phyloP scores from a whole-genome alignment of 129 eudicot genomes.

The Mikania micrantha region DNA sequence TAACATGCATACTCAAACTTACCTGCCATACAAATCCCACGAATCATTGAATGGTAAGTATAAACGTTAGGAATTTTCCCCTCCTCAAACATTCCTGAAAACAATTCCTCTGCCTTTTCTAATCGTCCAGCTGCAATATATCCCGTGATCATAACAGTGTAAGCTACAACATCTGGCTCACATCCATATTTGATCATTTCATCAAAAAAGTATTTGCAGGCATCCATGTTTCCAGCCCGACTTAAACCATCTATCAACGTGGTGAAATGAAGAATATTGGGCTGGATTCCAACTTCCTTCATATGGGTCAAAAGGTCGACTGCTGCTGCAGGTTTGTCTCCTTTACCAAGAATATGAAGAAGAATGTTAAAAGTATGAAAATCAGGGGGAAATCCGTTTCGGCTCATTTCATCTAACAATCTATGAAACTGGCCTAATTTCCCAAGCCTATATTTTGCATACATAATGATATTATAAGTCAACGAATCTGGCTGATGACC shows the following conservation, averaged over 20 bases:
- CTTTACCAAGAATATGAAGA: constrained; percentile 76
- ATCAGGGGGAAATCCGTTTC: constrained; percentile 70
- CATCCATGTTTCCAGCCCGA: constrained; percentile 69
- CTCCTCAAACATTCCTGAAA: constrained; percentile 50
- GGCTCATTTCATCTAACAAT: constrained; percentile 77
- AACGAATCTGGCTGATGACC: constrained; percentile 60
- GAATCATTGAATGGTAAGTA: constrained; percentile 87
- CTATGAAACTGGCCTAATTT: constrained; percentile 61
- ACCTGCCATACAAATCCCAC: constrained; percentile 74
- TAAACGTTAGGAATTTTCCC: constrained; percentile 88
- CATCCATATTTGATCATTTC: constrained; percentile 63
- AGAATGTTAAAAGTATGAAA: constrained; percentile 75
- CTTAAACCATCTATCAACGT: constrained; percentile 81
- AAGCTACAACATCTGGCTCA: constrained; percentile 75
- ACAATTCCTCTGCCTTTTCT: constrained; percentile 60
- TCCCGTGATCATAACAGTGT: constrained; percentile 83
- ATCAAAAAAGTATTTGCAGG: constrained; percentile 61
- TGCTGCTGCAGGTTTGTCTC: constrained; percentile 69
- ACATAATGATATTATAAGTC: constrained; percentile 73
- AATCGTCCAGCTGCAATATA: constrained; percentile 55
- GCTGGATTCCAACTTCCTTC: constrained; percentile 69
- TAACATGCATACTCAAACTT: constrained; percentile 65
- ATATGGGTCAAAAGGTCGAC: constrained; percentile 66
- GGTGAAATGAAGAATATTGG: constrained; percentile 78
- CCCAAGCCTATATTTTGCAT: constrained; percentile 61